Evolutionary conservation across 345 rosid species (phyloP), one percentile per base, ranked within the genome.

Genomic region (Nephelium lappaceum): DNA sequence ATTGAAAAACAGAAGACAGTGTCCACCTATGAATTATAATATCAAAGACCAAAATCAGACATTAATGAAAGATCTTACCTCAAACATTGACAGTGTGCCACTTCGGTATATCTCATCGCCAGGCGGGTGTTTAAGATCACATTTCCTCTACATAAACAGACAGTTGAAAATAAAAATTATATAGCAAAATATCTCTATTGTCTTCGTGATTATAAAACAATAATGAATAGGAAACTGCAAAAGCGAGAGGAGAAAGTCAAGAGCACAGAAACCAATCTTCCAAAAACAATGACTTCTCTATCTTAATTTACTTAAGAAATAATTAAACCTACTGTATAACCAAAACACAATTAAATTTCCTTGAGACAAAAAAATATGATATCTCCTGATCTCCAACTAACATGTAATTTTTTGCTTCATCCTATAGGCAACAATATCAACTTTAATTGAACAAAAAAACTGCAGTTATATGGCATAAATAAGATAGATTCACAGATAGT

Each of bases 91-190:
- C 82, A 97, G 78, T 10, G 98, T 97, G 78, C 98, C 97, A 71
- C 99, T 85, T 81, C 99, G 89, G 75, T 97, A 97, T 78, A 97
- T 97, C 89, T 94, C 99, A 83, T 97, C 99, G 24, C 98, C 99
- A 71, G 99, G 99, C 19, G 98, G 99, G 75, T 97, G 97, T 88
- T 97, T 94, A 68, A 94, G 88, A 87, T 96, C 99, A 81, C 99
- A 95, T 85, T 95, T 95, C 83, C 83, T 92, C 98, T 94, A 78
- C 78, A 88, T 24, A 64, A 31, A 58, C 19, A 49, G 31, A 45
- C 21, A 18, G 71, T 27, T 18, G 27, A 60, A 73, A 69, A 65
- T 18, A 72, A 53, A 79, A 64, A 47, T 65, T 68, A 77, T 9
- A 73, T 24, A 72, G 7, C 41, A 64, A 11, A 70, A 23, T 42